Evolutionary conservation across 1,284 basidiomycete species (phyloP).

Genomic region (Lentinus polychrous): DNA sequence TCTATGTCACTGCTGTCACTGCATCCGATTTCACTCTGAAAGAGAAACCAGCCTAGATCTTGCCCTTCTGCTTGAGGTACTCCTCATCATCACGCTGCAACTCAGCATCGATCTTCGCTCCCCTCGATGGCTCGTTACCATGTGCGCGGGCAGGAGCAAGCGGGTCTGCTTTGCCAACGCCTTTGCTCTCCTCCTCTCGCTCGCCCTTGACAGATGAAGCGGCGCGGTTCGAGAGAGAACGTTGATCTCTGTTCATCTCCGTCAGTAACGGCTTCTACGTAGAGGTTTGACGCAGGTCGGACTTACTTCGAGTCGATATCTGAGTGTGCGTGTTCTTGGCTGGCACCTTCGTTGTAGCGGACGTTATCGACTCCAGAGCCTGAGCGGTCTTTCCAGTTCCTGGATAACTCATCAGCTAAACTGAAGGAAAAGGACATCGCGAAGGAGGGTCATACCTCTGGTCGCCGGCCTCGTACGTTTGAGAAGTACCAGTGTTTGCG

Average conservation of each 20-base stretch:
- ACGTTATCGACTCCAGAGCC: conserved; percentile 3
- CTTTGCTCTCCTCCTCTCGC: conserved; percentile 23
- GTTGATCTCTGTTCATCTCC: conserved; percentile 31
- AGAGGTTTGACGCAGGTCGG: not conserved
- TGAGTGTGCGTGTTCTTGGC: conserved; percentile 26
- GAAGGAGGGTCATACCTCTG: conserved; percentile 26
- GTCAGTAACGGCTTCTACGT: no score
- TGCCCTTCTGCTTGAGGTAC: conserved; percentile 40
- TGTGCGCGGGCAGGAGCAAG: conserved; percentile 38
- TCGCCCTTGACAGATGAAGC: conserved; percentile 26
- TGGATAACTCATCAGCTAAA: conserved; percentile 7
- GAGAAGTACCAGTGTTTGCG: conserved; percentile 39
- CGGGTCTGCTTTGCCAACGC: conserved; percentile 30
- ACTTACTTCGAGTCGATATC: conserved; percentile 35
- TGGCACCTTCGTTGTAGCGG: conserved; percentile 11
- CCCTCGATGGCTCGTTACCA: conserved; percentile 54
- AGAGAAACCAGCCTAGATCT: conserved; percentile 10
- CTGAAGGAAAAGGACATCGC: conserved; percentile 2
- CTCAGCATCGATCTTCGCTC: conserved; percentile 55
- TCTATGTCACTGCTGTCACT: no score
- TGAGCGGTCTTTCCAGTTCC: conserved; percentile 10
- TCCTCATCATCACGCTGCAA: conserved; percentile 46
- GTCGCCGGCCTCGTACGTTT: conserved; percentile 36
- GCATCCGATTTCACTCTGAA: conserved; percentile 23
- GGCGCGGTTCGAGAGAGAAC: conserved; percentile 31